Evolutionary conservation across 192 early-diverging fungal genomes (phyloP), one percentile per base, ranked within the genome.

Genomic region (Coemansia javaensis): DNA sequence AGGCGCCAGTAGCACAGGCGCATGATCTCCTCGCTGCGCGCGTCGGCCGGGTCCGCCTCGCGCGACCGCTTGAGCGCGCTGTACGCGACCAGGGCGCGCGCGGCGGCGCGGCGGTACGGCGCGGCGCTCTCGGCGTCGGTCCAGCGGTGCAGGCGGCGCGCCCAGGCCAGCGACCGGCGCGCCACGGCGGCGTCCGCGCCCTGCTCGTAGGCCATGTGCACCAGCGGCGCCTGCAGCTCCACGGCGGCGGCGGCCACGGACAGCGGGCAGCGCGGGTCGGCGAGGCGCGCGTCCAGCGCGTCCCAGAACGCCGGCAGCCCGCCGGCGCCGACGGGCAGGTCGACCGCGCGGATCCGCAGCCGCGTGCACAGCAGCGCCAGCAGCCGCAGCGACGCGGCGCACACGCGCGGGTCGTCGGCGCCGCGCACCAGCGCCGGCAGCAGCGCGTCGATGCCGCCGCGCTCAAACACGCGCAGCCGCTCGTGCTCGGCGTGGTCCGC

Each of bases 1-100:
- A 81, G 39, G 3, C 54, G 42, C 42, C 72, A 62, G 27, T 59
- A 75, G 21, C 71, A 67, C 38, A 81, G 45, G 0, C 73, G 58
- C 52, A 83, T 61, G 11, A 79, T 66, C 62, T 82, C 53, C 22
- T 79, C 71, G 40, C 75, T 77, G 4, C 40, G 31, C 18, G 38
- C 20, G 15, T 52, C 31, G 61, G 57, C 7, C 50, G 27, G 23
- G 10, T n/a, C 22, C 10, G 54, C 44, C 41, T 54, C 53, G 1
- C 45, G 30, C 39, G 56, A 59, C 14, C 62, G 52, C 49, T 63
- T 73, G 31, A 66, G 61, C 23, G 40, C 36, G 40, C 63, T 74
- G 24, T 69, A 64, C 8, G 51, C 52, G n/a, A 64, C 45, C 44
- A 70, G 27, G 30, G 74, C 65, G 22, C 77, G 54, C 32, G 53